A percentile compares a stretch with the other conserved stretches of the same genome.
Conservation (phyloP, 2,329 filamentous ascomycete species). For the Epichloe brachyelytri region DNA sequence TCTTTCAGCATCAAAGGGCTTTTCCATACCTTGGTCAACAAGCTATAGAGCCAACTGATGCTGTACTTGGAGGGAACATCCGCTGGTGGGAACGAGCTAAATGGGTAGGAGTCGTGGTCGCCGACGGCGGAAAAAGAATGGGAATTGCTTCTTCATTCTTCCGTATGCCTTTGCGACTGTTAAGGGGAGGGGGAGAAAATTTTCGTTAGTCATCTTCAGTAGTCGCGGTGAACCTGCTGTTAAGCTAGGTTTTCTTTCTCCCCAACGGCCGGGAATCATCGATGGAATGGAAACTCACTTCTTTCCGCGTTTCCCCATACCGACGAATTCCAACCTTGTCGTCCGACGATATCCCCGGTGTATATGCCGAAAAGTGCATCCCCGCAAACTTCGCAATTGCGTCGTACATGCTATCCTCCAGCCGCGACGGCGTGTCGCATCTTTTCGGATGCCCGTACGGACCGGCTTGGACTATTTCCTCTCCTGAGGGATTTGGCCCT, state of each 20-base stretch:
- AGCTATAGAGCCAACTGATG: not conserved
- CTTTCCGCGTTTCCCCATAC: slow-evolving; percentile 2
- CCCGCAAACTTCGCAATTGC: not conserved
- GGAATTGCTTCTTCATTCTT: not conserved
- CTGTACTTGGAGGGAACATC: not conserved
- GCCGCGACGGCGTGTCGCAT: not conserved
- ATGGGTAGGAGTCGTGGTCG: not conserved
- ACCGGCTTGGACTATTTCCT: not conserved
- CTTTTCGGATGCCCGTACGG: not conserved
- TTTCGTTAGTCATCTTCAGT: not conserved
- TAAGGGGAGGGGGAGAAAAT: no score
- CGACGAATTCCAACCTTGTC: not conserved
- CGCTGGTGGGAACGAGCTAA: not conserved
- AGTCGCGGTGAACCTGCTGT: not conserved
- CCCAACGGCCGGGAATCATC: no score
- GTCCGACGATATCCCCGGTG: not conserved
- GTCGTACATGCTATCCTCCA: slow-evolving; percentile 1
- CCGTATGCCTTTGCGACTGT: not conserved
- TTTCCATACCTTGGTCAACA: not conserved
- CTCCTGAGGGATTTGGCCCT: not conserved
- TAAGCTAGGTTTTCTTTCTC: not conserved
- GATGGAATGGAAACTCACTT: slow-evolving; percentile 11
- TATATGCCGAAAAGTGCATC: not conserved
- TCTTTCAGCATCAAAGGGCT: no score
- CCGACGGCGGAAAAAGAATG: not conserved